Base-by-base conservation (phyloP, 176 grass and related monocot genomes). In the Leersia perrieri region DNA sequence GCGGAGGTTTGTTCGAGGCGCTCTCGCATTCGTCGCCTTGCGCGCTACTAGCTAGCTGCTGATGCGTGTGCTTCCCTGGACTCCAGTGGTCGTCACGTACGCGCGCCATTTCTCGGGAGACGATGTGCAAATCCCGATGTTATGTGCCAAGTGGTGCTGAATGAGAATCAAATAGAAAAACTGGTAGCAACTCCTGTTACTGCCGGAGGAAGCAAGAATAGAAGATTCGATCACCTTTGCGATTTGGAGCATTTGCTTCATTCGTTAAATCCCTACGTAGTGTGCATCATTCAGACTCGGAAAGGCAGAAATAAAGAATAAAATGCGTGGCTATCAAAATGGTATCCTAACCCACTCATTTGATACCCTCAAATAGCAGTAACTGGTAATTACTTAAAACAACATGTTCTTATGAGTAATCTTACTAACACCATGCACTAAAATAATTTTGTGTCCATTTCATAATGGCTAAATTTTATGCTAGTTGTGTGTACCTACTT, bases 151-250 rank as follows among this genome's bases (percentile, higher is more conserved):
- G 76, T 64, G 71, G 66, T 63, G 33, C 71, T 39, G 64, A 81
- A 85, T 85, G 64, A 76, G 64, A 76, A 85, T 89, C 63, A 55
- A 71, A 71, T 80, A 81, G 82, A 70, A 42, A 89, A 74, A 73
- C 16, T 38, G 3, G 7, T 3, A 0, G 14, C 60, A 41, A 82
- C 76, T 85, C 81, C 71, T 76, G 77, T 89, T 76, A 89, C 82
- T 41, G 82, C 41, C 72, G 7, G 76, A 63, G 87, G 70, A 89
- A 89, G 87, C 70, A 80, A 89, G 26, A 51, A 80, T 15, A 39
- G 35, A 72, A 31, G 69, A 67, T 79, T 34, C 30, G 51, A 22
- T 58, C 45, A 28, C 33, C 28, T 80, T 27, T 44, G 5, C 51
- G 63, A 60, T 60, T n/a, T n/a, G n/a, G n/a, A n/a, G n/a, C n/a